A percentile compares a stretch with the other conserved stretches of the same genome.
Evolutionary conservation across 23 red algal species (phyloP).

Genomic region (Porphyridium purpureum): DNA sequence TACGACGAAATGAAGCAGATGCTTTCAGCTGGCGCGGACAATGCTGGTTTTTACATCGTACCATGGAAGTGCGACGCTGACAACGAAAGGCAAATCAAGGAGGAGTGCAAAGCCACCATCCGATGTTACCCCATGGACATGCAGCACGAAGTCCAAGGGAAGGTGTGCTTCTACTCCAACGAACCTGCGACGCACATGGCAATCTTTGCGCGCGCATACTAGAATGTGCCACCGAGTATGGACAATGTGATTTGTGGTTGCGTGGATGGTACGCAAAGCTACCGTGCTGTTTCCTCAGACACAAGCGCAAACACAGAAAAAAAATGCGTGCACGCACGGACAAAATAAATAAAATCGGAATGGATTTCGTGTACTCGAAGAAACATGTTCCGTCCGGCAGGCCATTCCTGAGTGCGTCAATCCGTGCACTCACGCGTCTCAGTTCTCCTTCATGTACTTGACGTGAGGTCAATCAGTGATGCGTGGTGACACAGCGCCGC

Average conservation of each 20-base stretch:
- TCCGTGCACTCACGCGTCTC: not conserved
- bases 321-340: no score
- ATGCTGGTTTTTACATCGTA: constrained; percentile 58
- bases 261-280: no score
- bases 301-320: no score
- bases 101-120: constrained; percentile 82
- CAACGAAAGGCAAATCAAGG: constrained; percentile 69
- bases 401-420: no score
- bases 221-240: no score
- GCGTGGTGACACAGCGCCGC: no score
- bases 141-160: constrained; percentile 37
- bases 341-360: no score
- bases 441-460: not conserved
- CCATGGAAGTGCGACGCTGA: constrained; percentile 69
- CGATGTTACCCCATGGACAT: constrained; percentile 74
- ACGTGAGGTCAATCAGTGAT: not conserved
- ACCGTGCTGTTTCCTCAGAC: no score
- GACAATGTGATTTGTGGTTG: no score
- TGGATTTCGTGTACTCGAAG: no score
- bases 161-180: constrained; percentile 71
- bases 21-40: constrained; percentile 13
- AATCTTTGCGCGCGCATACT: constrained; percentile 76
- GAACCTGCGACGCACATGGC: constrained; percentile 97
- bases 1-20: constrained; percentile 62
- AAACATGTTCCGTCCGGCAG: no score